Conservation (phyloP, 768 basidiomycete species). For the Mycena polygramma region DNA sequence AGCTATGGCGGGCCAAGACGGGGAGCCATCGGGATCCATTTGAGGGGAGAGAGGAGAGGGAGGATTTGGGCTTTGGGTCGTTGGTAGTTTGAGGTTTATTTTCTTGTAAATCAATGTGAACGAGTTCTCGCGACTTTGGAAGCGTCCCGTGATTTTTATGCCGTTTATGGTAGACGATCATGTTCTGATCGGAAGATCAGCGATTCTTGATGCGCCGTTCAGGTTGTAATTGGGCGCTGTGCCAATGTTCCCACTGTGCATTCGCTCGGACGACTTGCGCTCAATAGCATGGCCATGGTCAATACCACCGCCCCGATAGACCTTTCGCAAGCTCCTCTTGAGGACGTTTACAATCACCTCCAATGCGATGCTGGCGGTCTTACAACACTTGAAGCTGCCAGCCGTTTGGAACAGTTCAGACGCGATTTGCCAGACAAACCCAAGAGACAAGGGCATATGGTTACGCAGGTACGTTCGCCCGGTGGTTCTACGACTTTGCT, state of each 20-base stretch:
- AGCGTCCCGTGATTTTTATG: too few relatives aligned
- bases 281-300: too few relatives aligned
- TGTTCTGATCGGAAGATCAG: too few relatives aligned
- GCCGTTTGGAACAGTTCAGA: slow-evolving; percentile 92
- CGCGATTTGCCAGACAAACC: slow-evolving; percentile 87
- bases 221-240: too few relatives aligned
- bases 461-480: slow-evolving; percentile 74
- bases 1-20: slow-evolving; percentile 83
- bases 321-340: slow-evolving; percentile 93
- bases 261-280: too few relatives aligned
- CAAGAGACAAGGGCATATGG: slow-evolving; percentile 83
- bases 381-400: slow-evolving; percentile 74
- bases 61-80: slow-evolving; percentile 58
- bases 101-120: too few relatives aligned
- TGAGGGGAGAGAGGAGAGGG: slow-evolving; percentile 56
- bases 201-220: too few relatives aligned
- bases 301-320: slow-evolving; percentile 60
- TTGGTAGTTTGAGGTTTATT: slow-evolving; percentile 11
- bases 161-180: too few relatives aligned
- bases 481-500: background rate
- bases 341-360: slow-evolving; percentile 94
- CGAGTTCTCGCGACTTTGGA: too few relatives aligned
- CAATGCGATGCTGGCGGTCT: slow-evolving; percentile 91
- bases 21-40: slow-evolving; percentile 90
- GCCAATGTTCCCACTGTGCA: too few relatives aligned